Conservation (phyloP, 2,329 filamentous ascomycete species). For the Sclerotinia spermophila region DNA sequence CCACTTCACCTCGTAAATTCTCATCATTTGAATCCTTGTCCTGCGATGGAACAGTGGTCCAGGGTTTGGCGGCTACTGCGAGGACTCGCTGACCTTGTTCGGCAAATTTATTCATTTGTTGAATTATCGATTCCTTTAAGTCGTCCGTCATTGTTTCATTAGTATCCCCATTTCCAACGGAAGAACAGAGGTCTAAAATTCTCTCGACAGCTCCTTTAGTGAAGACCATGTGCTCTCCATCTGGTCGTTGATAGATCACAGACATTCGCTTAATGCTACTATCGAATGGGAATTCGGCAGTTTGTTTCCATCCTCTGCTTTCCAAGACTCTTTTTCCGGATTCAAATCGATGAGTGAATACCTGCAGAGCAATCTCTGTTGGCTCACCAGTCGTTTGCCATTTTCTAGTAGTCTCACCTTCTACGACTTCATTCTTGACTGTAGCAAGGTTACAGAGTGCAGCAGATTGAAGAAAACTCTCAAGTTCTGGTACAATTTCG, state of each 20-base stretch:
- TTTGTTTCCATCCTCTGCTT: slow-evolving; percentile 51
- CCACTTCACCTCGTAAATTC: slow-evolving; percentile 41
- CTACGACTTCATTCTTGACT: slow-evolving; percentile 61
- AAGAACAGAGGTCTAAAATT: slow-evolving; percentile 60
- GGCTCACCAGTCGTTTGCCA: slow-evolving; percentile 66
- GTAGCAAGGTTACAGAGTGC: slow-evolving; percentile 59
- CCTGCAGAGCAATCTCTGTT: slow-evolving; percentile 71
- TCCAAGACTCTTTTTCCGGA: slow-evolving; percentile 49
- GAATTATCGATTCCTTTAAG: slow-evolving; percentile 54
- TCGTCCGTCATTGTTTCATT: slow-evolving; percentile 48
- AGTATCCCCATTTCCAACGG: slow-evolving; percentile 44
- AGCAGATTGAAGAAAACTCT: slow-evolving; percentile 57
- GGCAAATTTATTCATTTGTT: slow-evolving; percentile 66
- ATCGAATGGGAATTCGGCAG: slow-evolving; percentile 70
- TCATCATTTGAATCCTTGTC: slow-evolving; percentile 26
- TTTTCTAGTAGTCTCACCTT: slow-evolving; percentile 49
- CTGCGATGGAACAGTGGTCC: slow-evolving; percentile 29
- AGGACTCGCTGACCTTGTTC: slow-evolving; percentile 66
- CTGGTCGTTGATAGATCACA: slow-evolving; percentile 55
- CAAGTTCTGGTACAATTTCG: slow-evolving; percentile 43
- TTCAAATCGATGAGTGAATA: slow-evolving; percentile 66
- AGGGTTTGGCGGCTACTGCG: slow-evolving; percentile 52
- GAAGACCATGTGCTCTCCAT: slow-evolving; percentile 46
- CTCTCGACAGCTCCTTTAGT: slow-evolving; percentile 69
- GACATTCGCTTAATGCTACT: slow-evolving; percentile 75